Percentiles rank a stretch among this genome's conserved stretches.
Conservation (phyloP, 176 grass and related monocot species). For the Metroxylon sagu region DNA sequence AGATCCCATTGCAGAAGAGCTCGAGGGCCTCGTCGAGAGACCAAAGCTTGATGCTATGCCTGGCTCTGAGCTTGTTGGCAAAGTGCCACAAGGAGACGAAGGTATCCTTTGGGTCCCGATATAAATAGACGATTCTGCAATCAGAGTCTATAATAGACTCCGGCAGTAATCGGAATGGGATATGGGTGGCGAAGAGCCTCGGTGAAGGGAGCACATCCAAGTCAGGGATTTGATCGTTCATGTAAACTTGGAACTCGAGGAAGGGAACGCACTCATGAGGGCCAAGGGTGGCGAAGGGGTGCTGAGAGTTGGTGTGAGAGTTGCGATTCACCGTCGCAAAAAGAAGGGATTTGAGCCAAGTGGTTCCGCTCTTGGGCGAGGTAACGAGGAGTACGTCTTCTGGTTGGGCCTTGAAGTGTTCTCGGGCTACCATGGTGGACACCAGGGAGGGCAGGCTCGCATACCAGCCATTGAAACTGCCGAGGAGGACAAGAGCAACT, state of each 20-base stretch:
- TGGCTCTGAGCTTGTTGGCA: neutral
- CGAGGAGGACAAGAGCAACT: no score
- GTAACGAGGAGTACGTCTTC: no score
- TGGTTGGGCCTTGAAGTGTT: no score
- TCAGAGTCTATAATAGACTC: neutral
- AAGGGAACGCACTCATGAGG: conserved; percentile 15
- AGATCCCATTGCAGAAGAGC: no score
- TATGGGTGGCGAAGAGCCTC: conserved; percentile 17
- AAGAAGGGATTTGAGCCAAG: no score
- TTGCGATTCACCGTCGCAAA: no score
- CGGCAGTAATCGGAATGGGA: conserved; percentile 1
- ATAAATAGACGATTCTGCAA: conserved; percentile 15
- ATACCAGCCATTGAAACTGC: neutral
- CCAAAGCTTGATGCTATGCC: neutral
- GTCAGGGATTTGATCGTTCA: neutral
- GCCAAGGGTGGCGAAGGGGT: neutral
- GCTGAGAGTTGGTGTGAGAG: no score
- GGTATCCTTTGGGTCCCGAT: conserved; percentile 17
- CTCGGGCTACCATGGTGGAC: neutral
- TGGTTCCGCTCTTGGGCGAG: no score
- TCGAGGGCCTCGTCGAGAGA: neutral
- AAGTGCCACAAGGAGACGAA: conserved; percentile 24
- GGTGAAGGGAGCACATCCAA: neutral
- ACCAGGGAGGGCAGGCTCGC: conserved; percentile 7
- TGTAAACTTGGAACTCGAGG: conserved; percentile 13